Evolutionary conservation across 2,329 filamentous ascomycete genomes (phyloP), one percentile per base, ranked within the genome.

Genomic region (Sporothrix brunneoviolacea): DNA sequence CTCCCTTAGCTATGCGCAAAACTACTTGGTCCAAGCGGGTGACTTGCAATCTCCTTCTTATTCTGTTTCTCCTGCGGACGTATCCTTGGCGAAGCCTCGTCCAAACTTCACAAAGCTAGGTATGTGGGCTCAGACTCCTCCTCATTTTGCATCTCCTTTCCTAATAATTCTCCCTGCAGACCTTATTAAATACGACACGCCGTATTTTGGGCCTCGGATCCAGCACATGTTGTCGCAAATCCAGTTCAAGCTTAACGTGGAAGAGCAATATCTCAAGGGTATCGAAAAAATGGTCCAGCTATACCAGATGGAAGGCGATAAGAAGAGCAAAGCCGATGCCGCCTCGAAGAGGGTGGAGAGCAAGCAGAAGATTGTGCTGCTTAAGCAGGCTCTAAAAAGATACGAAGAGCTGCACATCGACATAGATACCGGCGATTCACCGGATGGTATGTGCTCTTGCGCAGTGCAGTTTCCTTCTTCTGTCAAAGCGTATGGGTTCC

Each of bases 251-350:
- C 79, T 98, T 55, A 95, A 93, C 59, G 93, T 98, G 24, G 93
- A 98, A 68, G 95, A 96, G 66, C 93, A 98, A 70, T 98, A 98
- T 70, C 90, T 97, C 58, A 94, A 95, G 64, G 93, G 93, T 55
- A 93, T 98, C 60, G 93, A 98, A 70, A 98, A 98, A 74, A 97
- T 98, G 93, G 88, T 96, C 41, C 89, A 93, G 66, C 76, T 98
- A 32, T 98, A 98, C 65, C 84, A 93, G 65, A 93, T 97, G 79
- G 93, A 97, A 67, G 91, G 93, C 27, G 93, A 98, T 65, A 84
- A 91, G 60, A 96, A 95, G 75, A 97, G 91, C 71, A 88, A 86
- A 66, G 83, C 87, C 52, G 93, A 98, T 68, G 93, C 93, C 37
- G 90, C 95, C 60, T 88, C 85, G 44, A 83, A 89, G 63, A 81